Conservation (phyloP, 345 rosid genomes). For the Syzygium aromaticum region DNA sequence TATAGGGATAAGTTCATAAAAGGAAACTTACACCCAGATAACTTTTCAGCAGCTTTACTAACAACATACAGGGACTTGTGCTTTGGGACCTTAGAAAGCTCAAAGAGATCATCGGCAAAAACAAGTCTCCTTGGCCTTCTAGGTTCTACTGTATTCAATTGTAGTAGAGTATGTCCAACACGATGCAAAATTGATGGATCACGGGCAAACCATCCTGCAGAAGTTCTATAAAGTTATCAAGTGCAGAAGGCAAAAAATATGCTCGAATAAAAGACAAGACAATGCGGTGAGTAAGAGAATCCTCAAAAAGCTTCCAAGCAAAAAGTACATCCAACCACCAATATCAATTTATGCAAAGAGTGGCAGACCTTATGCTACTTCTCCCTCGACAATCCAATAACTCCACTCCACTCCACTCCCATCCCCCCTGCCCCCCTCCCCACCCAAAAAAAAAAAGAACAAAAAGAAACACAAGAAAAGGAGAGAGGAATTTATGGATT, state of each 20-base stretch:
- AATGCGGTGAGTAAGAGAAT: background rate
- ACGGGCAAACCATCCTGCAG: constrained; percentile 80
- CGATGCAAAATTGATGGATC: constrained; percentile 62
- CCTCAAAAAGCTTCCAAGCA: background rate
- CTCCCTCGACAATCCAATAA: background rate
- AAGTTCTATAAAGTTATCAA: background rate
- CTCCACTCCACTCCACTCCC: background rate
- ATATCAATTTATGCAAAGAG: background rate
- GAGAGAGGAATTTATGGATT: background rate
- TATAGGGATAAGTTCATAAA: background rate
- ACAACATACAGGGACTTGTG: constrained; percentile 54
- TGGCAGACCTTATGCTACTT: background rate
- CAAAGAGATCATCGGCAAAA: constrained; percentile 85
- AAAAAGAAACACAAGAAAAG: background rate
- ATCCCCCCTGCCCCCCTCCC: background rate
- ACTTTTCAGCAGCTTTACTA: constrained; percentile 61
- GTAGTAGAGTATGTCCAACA: constrained; percentile 68
- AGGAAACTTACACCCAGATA: constrained; percentile 80
- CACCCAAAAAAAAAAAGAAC: background rate
- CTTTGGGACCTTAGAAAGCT: constrained; percentile 73
- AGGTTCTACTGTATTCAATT: constrained; percentile 49
- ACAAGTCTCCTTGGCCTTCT: constrained; percentile 48
- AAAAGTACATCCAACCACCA: background rate
- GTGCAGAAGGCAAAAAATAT: constrained; percentile 1
- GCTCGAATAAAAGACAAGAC: background rate